Evolutionary conservation across 2,329 filamentous ascomycete species (phyloP), one percentile per base, ranked within the genome.

Genomic region (Trichophyton mentagrophytes): DNA sequence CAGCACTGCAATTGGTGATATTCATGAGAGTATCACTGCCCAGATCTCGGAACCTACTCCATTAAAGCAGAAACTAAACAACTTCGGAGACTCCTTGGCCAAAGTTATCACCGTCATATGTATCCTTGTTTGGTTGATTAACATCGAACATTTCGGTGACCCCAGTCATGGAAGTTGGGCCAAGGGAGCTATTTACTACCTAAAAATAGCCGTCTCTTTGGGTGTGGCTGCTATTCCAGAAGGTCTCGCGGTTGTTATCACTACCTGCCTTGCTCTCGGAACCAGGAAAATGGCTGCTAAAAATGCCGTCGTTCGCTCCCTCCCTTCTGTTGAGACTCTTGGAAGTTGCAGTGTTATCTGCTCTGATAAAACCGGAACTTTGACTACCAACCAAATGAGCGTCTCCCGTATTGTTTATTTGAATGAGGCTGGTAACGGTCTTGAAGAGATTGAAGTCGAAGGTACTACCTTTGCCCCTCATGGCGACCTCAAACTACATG

Each of bases 371-470:
- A 99, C 93, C 3, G 95, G 93, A 67, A 99, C 93, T 57, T 78
- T 99, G 71, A 99, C 93, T 9, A 99, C 93, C 46, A 99, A 99
- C 77, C 91, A 97, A 76, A 99, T 99, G 93, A 97, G 93, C 71
- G 93, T 96, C 61, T 93, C 86, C 79, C 95, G 92, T 76, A 77
- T 97, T 61, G 88, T 96, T 56, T 89, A 91, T 71, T 80, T 99
- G 66, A 86, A 83, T 68, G 84, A 88, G 66, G 75, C 82, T 62
- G 91, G 89, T 57, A 82, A 78, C 60, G 86, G 83, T 62, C 79
- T 97, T 25, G 88, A 91, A 68, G 91, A 96, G 72, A 81, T 96
- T 56, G 86, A 93, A 63, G 87, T 99, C 33, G 87, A 95, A 72
- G 93, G 93, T 51, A 96, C 90, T 0, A 97, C 90, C 55, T 97